Evolutionary conservation across 225 moss, liverwort and hornwort genomes (phyloP).

Genomic region (Marchantia polymorpha): DNA sequence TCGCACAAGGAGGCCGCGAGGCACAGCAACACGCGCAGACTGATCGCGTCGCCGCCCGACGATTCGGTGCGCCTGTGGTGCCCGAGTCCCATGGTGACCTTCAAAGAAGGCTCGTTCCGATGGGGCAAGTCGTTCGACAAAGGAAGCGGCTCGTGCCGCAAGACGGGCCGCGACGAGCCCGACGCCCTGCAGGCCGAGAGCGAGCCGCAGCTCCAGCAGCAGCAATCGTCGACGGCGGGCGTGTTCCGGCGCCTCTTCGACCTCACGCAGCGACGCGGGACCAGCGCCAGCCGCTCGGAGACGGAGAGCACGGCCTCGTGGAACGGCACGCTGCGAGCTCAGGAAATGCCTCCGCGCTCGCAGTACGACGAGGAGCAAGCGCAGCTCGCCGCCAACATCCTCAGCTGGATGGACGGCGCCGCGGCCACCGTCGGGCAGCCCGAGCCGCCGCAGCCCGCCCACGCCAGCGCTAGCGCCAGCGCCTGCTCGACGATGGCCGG

Average conservation of each 20-base stretch:
- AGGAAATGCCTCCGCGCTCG: background rate
- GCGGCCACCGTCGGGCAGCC: background rate
- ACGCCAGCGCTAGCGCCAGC: background rate
- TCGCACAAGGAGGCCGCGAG: background rate
- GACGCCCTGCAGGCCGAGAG: background rate
- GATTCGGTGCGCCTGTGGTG: constrained; percentile 21
- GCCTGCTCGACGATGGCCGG: constrained; percentile 9
- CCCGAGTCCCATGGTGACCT: constrained; percentile 21
- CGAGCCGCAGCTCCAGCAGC: background rate
- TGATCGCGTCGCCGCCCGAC: constrained; percentile 12
- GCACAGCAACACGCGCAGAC: background rate
- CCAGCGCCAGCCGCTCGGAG: constrained; percentile 5
- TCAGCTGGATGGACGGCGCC: constrained; percentile 27
- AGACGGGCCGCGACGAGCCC: background rate
- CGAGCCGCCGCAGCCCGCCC: background rate
- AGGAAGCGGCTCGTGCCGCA: constrained; percentile 16
- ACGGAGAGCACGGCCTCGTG: constrained; percentile 15
- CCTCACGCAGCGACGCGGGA: constrained; percentile 11
- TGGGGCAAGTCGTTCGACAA: constrained; percentile 17
- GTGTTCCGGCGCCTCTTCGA: constrained; percentile 17
- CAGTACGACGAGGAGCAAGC: constrained; percentile 20
- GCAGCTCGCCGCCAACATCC: constrained; percentile 19
- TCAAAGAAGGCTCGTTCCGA: constrained; percentile 20
- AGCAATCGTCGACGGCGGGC: background rate
- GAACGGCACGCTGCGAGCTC: background rate